These are phyloP conservation scores for Colletotrichum aenigma DNA, from an alignment of 2,329 filamentous ascomycete genomes.

Conservation along the genomic window DNA sequence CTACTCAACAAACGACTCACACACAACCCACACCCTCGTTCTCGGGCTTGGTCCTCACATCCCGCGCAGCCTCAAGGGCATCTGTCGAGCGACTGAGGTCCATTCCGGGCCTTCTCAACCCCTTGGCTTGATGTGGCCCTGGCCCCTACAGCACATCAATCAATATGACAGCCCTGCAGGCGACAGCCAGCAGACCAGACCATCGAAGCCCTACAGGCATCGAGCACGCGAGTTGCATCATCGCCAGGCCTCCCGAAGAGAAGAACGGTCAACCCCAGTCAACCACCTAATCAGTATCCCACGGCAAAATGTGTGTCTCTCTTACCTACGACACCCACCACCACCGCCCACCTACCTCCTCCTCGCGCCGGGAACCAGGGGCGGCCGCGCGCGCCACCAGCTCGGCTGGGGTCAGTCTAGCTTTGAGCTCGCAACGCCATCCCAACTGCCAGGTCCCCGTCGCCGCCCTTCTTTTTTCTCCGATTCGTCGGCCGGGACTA, in stretches of 20 bases:
- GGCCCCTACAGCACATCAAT: background rate
- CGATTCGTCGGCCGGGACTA: conserved; percentile 11
- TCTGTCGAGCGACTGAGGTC: background rate
- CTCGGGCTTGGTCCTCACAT: background rate
- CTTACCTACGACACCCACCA: background rate
- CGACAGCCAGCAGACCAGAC: background rate
- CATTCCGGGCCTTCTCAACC: background rate
- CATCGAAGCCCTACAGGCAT: background rate
- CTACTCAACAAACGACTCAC: background rate
- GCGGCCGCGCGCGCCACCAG: conserved; percentile 1
- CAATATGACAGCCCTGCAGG: background rate
- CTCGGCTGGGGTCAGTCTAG: conserved; percentile 13
- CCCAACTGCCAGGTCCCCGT: conserved; percentile 5
- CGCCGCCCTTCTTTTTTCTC: background rate
- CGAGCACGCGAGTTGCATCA: conserved; percentile 6
- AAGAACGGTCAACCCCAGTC: background rate
- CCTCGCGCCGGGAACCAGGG: background rate
- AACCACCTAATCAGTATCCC: background rate
- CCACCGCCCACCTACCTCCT: background rate
- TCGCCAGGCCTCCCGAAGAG: conserved; percentile 9
- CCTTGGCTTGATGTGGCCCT: background rate
- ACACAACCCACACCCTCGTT: background rate
- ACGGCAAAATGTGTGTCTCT: background rate
- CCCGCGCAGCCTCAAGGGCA: conserved; percentile 1
- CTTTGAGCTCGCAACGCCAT: conserved; percentile 17